Evolutionary conservation across 2,329 filamentous ascomycete genomes (phyloP), one percentile per base, ranked within the genome.

Genomic region (Alternaria tenuissima): DNA sequence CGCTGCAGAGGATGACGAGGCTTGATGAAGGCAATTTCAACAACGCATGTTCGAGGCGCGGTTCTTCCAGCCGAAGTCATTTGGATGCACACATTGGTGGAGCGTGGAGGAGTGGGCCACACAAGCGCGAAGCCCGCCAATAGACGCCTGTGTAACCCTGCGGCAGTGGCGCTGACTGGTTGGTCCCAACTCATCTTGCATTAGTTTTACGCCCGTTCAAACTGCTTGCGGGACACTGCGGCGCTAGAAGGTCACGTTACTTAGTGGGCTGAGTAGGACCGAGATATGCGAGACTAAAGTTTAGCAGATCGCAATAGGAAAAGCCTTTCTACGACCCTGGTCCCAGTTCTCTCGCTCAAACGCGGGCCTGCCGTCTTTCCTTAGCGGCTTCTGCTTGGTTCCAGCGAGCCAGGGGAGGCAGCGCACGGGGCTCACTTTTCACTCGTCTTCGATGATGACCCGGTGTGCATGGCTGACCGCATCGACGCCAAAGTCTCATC

Each of bases 71-170:
- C 42, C 58, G 48, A 61, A 48, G 55, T 46, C 46, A 56, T 52
- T 41, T 43, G 53, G 41, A 49, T 34, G 32, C 39, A 52, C 34
- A 26, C 43, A 54, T 59, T 58, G 49, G 51, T 46, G 26, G 59
- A 55, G 38, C 44, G 32, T 67, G 63, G 68, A 38, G 51, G 41
- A 54, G 44, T 57, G 59, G 62, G 65, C 53, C 59, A 55, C 55
- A 59, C 55, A 62, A 59, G 69, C 68, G 69, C 63, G 51, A 64
- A 63, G 51, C 24, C 54, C 46, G 65, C 73, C 73, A 75, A 73
- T 76, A 60, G 66, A 61, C 59, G 61, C 55, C 59, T 63, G 55
- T 59, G 55, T 52, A 54, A 63, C 52, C 47, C 66, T 61, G 68
- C 53, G 53, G 54, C 47, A 56, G 47, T 60, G 57, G 53, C 54